phyloP scores from a whole-genome alignment of 148 eudicot genomes.

The Persicaria maculosa region DNA sequence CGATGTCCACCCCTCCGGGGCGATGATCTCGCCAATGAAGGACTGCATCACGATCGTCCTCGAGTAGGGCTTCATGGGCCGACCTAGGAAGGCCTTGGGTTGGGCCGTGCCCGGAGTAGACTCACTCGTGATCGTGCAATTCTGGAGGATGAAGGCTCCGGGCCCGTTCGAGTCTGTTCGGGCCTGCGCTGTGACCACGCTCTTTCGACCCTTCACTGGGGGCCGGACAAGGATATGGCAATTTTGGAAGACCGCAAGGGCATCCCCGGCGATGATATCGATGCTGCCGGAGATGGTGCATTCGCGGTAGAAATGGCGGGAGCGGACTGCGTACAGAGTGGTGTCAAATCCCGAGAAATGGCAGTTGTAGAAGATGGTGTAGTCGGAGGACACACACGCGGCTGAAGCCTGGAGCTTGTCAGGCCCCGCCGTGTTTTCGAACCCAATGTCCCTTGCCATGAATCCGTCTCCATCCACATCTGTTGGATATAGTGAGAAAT shows the following conservation, averaged over 20 bases:
- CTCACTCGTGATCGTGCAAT: slow-evolving; percentile 30
- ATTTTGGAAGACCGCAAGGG: slow-evolving; percentile 50
- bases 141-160: slow-evolving; percentile 42
- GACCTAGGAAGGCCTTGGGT: slow-evolving; percentile 37
- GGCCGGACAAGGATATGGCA: slow-evolving; percentile 41
- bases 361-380: slow-evolving; percentile 35
- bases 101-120: slow-evolving; percentile 15
- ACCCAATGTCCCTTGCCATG: slow-evolving; percentile 35
- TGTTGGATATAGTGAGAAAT: not conserved
- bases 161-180: slow-evolving; percentile 27
- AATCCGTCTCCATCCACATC: slow-evolving; percentile 21
- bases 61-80: slow-evolving; percentile 54
- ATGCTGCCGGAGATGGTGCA: slow-evolving; percentile 51
- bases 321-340: slow-evolving; percentile 36
- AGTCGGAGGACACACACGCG: slow-evolving; percentile 29
- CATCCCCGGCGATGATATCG: slow-evolving; percentile 69
- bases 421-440: slow-evolving; percentile 47
- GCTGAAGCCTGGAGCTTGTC: slow-evolving; percentile 35
- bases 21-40: slow-evolving; percentile 30
- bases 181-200: slow-evolving; percentile 63
- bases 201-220: slow-evolving; percentile 33
- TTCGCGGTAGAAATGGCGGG: slow-evolving; percentile 62
- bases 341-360: slow-evolving; percentile 34
- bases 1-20: slow-evolving; percentile 27
- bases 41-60: slow-evolving; percentile 42